Base-by-base conservation (phyloP, 495 filamentous ascomycete species). In the Xylaria nigripes region DNA sequence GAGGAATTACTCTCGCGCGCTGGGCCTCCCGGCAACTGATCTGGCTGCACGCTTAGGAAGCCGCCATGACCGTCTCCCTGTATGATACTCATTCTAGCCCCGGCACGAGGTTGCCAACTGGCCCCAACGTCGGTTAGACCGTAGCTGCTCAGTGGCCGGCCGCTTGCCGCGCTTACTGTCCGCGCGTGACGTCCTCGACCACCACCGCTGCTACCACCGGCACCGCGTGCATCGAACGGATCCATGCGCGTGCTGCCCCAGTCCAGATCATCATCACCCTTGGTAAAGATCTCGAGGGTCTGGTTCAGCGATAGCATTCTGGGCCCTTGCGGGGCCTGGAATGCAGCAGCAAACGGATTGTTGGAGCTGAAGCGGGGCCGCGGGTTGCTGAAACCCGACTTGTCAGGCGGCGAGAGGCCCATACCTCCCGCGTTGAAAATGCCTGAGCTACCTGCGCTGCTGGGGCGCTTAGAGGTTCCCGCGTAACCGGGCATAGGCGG, bases 211-310 rank as follows among this genome's bases (percentile, higher is more conserved):
- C 50, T 58, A 13, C 50, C 57, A 0, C 58, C 51, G 7, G 59
- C 44, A 23, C 66, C 55, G 46, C 61, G 45, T 2, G 61, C 59
- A 27, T 66, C 57, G 19, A 66, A 58, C 9, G 72, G 68, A 57
- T 69, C 57, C 21, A 79, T 71, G 24, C 65, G 65, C 22, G 72
- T 71, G 64, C 90, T 86, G 57, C 86, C 86, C 90, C 90, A 96
- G 58, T 91, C 88, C 19, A 89, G 72, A 60, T 90, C 89, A 55
- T 90, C 84, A 18, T 89, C 76, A 23, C 87, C 86, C 70, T 95
- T 96, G 66, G 81, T 89, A 68, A 90, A 95, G 23, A 96, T 81
- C 60, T 87, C 81, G 24, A 96, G 76, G 6, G 81, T 80, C 55
- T 86, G 83, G 56, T 72, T 63, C 78, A 86, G 58, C 67, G 56